Base-by-base conservation (phyloP, 2,329 filamentous ascomycete genomes). In the Mariannaea elegans region DNA sequence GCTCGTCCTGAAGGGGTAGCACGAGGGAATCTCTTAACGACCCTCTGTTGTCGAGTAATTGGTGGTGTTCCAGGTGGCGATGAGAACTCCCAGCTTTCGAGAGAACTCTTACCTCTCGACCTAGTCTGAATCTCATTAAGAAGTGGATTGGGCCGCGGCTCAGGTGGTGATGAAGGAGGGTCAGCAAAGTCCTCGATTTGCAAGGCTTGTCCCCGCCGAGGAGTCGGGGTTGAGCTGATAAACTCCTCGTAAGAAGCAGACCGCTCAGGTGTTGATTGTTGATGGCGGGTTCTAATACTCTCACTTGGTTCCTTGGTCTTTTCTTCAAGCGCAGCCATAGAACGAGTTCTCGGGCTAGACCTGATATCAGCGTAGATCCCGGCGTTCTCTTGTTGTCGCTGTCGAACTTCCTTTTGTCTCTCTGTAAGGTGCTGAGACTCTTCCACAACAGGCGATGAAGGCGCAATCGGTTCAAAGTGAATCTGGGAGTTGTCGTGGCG, bases 401-500 rank as follows among this genome's bases (percentile, higher is more conserved):
- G 87, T 44, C 88, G 85, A 39, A 94, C 87, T 68, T 97, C 92
- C 69, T 84, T 89, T 73, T 97, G 93, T 41, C 87, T 85, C 32
- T 94, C 91, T 0, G 93, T 97, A 47, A 97, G 78, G 16, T 88
- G 77, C 67, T 95, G 92, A 1, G 90, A 92, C 56, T 92, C 88
- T 2, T 82, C 71, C 1, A 74, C 76, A 13, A 78, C 75, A 4
- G 81, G 77, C 3, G 83, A 74, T 0, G 88, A 86, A 12, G 87
- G 86, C 27, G 85, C 83, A 45, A 94, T 89, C 0, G 87, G 78
- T 3, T 89, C 86, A 69, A 95, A 95, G 41, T 91, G 84, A 23
- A 96, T 84, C 70, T 96, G 93, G 1, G 92, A 96, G 74, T 96
- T 85, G 62, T 97, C 87, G 67, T 97, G 93, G 31, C 90, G 86